Evolutionary conservation across 495 filamentous ascomycete genomes (phyloP).

Genomic region (Baudoinia panamericana): DNA sequence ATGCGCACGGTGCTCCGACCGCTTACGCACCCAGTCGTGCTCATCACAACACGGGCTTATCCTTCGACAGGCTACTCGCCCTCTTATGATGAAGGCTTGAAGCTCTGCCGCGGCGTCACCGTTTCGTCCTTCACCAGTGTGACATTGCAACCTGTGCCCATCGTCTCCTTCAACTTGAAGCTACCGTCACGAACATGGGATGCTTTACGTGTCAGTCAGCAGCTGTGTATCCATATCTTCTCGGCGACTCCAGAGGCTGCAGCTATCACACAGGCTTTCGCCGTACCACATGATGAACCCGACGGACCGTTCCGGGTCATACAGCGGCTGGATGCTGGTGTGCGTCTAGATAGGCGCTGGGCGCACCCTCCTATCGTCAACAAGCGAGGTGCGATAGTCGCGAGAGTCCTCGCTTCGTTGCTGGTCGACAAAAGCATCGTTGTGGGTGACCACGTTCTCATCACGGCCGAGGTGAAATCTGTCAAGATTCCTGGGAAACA

Average conservation of each 20-base stretch:
- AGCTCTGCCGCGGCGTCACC: slow-evolving; percentile 48
- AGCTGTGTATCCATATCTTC: slow-evolving; percentile 26
- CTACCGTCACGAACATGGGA: slow-evolving; percentile 57
- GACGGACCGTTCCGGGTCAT: slow-evolving; percentile 8
- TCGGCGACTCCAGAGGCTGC: slow-evolving; percentile 14
- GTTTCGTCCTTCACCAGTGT: slow-evolving; percentile 76
- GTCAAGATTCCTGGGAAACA: neutral
- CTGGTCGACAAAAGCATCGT: slow-evolving; percentile 25
- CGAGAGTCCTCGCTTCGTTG: slow-evolving; percentile 19
- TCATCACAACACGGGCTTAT: slow-evolving; percentile 48
- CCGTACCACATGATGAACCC: slow-evolving; percentile 16
- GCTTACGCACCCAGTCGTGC: slow-evolving; percentile 59
- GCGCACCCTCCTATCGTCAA: neutral
- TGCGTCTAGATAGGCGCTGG: neutral
- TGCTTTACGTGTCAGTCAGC: slow-evolving; percentile 34
- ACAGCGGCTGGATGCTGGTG: neutral
- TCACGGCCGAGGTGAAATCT: slow-evolving; percentile 38
- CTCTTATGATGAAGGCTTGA: neutral
- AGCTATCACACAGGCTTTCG: slow-evolving; percentile 22
- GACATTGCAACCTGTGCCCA: slow-evolving; percentile 48
- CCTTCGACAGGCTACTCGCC: too few species aligned
- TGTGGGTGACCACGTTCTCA: slow-evolving; percentile 43
- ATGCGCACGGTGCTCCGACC: slow-evolving; percentile 55
- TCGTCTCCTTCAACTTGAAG: slow-evolving; percentile 68
- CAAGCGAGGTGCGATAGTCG: slow-evolving; percentile 8